Conservation (phyloP, 352 stramenopile species). For the Pythium utonaiense region DNA sequence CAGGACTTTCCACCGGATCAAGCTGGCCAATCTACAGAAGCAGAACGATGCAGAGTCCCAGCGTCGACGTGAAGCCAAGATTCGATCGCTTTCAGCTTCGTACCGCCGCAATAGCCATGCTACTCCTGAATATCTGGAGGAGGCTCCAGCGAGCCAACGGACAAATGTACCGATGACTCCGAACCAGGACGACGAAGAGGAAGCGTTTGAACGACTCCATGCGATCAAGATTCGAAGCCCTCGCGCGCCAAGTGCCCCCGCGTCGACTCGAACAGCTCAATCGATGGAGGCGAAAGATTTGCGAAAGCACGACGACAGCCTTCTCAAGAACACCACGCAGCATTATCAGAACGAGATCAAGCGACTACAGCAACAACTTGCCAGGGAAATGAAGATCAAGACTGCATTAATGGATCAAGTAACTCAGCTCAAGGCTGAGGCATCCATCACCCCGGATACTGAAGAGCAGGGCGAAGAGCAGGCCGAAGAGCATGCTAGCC, state of each 20-base stretch:
- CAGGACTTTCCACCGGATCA: constrained; percentile 41
- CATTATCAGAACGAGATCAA: constrained; percentile 72
- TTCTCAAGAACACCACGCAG: constrained; percentile 37
- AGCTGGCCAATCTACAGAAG: constrained; percentile 40
- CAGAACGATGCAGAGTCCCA: constrained; percentile 37
- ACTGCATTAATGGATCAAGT: constrained; percentile 43
- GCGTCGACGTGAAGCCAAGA: constrained; percentile 42
- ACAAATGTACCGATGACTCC: not conserved
- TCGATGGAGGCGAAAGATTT: constrained; percentile 13
- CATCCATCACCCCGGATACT: not conserved
- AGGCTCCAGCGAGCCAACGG: not conserved
- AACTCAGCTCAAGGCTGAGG: constrained; percentile 25
- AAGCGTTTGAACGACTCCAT: constrained; percentile 33
- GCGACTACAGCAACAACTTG: constrained; percentile 57
- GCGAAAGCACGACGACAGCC: constrained; percentile 7
- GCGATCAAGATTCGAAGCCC: constrained; percentile 24
- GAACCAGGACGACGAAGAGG: constrained; percentile 37
- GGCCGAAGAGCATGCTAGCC: not conserved
- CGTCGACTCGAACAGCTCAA: not conserved
- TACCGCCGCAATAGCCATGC: constrained; percentile 19
- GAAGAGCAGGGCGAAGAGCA: not conserved
- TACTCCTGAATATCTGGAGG: not conserved
- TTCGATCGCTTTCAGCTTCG: constrained; percentile 42
- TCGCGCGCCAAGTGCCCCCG: not conserved
- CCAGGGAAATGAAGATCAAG: constrained; percentile 47